Percentiles rank a stretch among this genome's conserved stretches.
phyloP scores from a whole-genome alignment of 1,139 yeast species.

The Saccharomycopsis hybrid region DNA sequence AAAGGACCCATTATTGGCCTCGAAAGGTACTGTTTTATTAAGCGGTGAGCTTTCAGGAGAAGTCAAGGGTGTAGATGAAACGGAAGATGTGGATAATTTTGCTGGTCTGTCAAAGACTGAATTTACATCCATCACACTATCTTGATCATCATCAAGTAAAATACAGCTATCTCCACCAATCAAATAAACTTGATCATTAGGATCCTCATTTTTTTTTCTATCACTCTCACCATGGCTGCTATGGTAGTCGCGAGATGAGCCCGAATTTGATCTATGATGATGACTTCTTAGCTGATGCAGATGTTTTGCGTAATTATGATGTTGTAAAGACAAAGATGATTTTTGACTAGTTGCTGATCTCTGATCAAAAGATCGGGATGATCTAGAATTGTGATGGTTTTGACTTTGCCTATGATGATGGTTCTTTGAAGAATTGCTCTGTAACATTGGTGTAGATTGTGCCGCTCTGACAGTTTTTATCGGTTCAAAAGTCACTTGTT shows the following conservation, averaged over 20 bases:
- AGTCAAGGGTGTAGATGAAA: conserved; percentile 8
- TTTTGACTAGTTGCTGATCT: too few species aligned
- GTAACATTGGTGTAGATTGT: background rate
- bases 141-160: background rate
- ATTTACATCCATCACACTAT: conserved; percentile 2
- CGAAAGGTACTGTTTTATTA: conserved; percentile 6
- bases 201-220: too few species aligned
- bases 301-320: too few species aligned
- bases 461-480: too few species aligned
- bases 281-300: too few species aligned
- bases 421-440: background rate
- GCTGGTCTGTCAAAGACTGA: conserved; percentile 2
- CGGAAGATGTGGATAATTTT: background rate
- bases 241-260: background rate
- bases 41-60: conserved; percentile 16
- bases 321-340: too few species aligned
- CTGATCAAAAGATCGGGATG: too few species aligned
- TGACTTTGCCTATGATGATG: background rate
- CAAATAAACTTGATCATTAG: conserved; percentile 5
- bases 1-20: too few species aligned
- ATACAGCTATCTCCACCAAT: conserved; percentile 10
- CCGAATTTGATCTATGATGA: too few species aligned
- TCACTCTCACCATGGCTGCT: background rate
- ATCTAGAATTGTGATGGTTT: background rate
- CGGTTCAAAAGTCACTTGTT: too few species aligned